Percentiles rank a stretch among this genome's conserved stretches.
Evolutionary conservation across 306 rosid genomes (phyloP).

Genomic region (Quercus mongolica): DNA sequence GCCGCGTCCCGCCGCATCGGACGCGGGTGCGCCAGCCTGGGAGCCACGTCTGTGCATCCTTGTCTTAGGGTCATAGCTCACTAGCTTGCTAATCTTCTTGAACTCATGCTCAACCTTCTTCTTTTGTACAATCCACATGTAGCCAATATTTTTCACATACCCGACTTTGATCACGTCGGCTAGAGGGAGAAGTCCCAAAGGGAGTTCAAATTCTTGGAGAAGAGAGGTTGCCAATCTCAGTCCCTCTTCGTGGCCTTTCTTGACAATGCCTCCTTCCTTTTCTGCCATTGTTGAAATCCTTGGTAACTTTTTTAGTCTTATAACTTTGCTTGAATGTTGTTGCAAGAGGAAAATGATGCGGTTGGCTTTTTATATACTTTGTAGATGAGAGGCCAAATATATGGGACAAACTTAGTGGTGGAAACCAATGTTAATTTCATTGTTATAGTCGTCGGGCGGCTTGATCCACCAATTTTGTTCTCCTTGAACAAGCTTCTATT

Average conservation of each 20-base stretch:
- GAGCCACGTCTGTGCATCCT: too few relatives aligned
- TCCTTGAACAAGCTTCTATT: slow-evolving; percentile 20
- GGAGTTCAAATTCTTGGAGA: slow-evolving; percentile 67
- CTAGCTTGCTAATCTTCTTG: slow-evolving; percentile 67
- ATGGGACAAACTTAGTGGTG: slow-evolving; percentile 34
- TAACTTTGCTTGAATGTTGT: not conserved
- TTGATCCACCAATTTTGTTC: not conserved
- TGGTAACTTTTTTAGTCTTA: not conserved
- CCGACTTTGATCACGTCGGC: slow-evolving; percentile 71
- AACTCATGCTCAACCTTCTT: slow-evolving; percentile 86
- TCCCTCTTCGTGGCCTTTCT: slow-evolving; percentile 72
- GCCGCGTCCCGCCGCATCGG: too few relatives aligned
- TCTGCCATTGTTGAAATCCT: slow-evolving; percentile 44
- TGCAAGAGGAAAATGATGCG: slow-evolving; percentile 2
- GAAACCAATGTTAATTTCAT: slow-evolving; percentile 32
- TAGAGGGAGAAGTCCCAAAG: slow-evolving; percentile 74
- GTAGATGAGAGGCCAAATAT: not conserved
- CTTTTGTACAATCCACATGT: slow-evolving; percentile 82
- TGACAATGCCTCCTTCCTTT: slow-evolving; percentile 73
- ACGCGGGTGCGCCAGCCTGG: too few relatives aligned
- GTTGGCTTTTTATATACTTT: slow-evolving; percentile 3
- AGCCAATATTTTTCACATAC: slow-evolving; percentile 59
- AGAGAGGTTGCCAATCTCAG: slow-evolving; percentile 45
- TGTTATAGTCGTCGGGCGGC: slow-evolving; percentile 25
- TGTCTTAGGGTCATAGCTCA: slow-evolving; percentile 65